Conservation (phyloP, 2,329 filamentous ascomycete species). For the Penicillium sp. region DNA sequence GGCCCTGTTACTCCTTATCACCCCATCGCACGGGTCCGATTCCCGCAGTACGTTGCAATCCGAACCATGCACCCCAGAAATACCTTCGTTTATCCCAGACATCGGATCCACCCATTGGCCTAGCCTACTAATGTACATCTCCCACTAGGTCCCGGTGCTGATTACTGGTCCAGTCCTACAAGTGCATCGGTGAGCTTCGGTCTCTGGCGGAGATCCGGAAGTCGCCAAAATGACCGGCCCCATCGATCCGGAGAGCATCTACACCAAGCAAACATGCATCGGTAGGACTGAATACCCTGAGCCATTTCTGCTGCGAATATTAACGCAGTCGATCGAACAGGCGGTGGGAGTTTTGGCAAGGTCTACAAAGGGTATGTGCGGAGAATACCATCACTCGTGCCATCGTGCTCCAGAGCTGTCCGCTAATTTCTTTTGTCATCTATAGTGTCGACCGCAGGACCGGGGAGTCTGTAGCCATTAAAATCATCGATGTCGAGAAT, state of each 20-base stretch:
- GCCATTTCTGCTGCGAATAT: background rate
- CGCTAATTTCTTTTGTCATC: conserved; percentile 5
- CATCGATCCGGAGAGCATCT: conserved; percentile 83
- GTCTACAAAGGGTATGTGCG: conserved; percentile 86
- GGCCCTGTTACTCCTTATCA: background rate
- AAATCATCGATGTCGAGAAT: conserved; percentile 97
- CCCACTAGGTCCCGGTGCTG: too few relatives aligned
- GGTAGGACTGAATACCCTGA: conserved; percentile 51
- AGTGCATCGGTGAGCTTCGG: background rate
- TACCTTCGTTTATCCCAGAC: too few relatives aligned
- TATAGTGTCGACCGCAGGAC: conserved; percentile 89
- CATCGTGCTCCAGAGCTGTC: too few relatives aligned
- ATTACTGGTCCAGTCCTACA: too few relatives aligned
- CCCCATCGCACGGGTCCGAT: background rate
- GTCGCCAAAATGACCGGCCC: conserved; percentile 46
- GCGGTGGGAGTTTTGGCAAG: conserved; percentile 95
- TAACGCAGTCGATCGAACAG: conserved; percentile 44
- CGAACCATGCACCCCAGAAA: background rate
- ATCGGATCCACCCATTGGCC: too few relatives aligned
- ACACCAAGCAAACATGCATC: conserved; percentile 89
- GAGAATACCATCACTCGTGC: conserved; percentile 2
- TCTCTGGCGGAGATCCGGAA: conserved; percentile 4
- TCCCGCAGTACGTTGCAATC: conserved; percentile 1
- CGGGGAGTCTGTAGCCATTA: conserved; percentile 93
- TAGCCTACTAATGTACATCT: too few relatives aligned